Percentiles rank a stretch among this genome's conserved stretches.
Evolutionary conservation across 2,329 filamentous ascomycete species (phyloP).

Genomic region (Hypoxylon sp.): DNA sequence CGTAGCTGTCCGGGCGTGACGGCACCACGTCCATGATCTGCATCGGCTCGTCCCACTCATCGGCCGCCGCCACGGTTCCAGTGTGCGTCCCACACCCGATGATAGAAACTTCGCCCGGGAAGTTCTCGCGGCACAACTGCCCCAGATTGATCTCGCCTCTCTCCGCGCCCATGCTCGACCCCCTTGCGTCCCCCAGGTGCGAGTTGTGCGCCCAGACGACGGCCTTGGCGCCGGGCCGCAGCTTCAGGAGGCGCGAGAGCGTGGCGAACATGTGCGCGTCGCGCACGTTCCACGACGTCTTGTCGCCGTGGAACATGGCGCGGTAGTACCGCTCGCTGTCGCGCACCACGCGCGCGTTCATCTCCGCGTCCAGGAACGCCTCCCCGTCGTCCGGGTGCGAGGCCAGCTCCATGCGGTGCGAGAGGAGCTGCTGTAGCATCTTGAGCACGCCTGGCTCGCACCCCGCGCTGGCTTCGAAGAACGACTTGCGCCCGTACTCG

Average conservation of each 20-base stretch:
- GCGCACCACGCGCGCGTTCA: conserved; percentile 64
- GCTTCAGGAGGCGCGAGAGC: conserved; percentile 60
- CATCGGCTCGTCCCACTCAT: conserved; percentile 67
- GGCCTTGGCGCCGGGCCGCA: conserved; percentile 59
- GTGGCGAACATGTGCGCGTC: conserved; percentile 68
- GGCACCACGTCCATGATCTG: conserved; percentile 64
- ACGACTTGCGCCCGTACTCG: conserved; percentile 62
- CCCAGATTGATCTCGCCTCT: conserved; percentile 66
- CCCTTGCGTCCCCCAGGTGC: conserved; percentile 68
- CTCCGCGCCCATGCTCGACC: conserved; percentile 63
- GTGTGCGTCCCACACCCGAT: conserved; percentile 64
- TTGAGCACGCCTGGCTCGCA: conserved; percentile 63
- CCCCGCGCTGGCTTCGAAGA: conserved; percentile 57
- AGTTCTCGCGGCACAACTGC: conserved; percentile 60
- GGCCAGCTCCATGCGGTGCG: conserved; percentile 60
- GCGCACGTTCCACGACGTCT: conserved; percentile 66
- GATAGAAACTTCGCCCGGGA: conserved; percentile 28
- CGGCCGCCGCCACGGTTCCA: conserved; percentile 67
- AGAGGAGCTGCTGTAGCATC: conserved; percentile 62
- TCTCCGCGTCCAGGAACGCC: conserved; percentile 64
- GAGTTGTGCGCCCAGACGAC: conserved; percentile 70
- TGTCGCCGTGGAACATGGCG: conserved; percentile 65
- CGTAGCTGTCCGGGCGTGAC: conserved; percentile 64
- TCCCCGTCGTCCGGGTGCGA: conserved; percentile 58
- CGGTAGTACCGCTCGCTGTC: conserved; percentile 68